Evolutionary conservation across 331 rosid genomes (phyloP).

Genomic region (Rosa hybrid): DNA sequence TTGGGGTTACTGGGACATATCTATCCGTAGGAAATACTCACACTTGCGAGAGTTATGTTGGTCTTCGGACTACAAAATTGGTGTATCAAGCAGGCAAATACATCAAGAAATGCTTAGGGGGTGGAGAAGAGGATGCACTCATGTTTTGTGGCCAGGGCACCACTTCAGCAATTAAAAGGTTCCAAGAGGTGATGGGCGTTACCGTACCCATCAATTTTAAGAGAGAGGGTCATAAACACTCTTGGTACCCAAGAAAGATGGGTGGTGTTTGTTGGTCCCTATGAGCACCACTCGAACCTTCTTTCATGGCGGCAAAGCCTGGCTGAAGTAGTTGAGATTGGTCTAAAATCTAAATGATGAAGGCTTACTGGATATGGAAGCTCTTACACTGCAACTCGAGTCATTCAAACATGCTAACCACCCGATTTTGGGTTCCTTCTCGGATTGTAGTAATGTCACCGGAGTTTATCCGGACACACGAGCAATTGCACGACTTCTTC

Average conservation of each 20-base stretch:
- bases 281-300: conserved; percentile 82
- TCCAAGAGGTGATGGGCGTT: conserved; percentile 87
- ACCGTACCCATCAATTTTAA: conserved; percentile 60
- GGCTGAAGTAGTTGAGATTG: conserved; percentile 78
- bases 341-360: conserved; percentile 50
- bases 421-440: conserved; percentile 76
- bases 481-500: conserved; percentile 65
- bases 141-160: conserved; percentile 80
- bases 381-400: conserved; percentile 49
- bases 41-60: conserved; percentile 79
- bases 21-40: conserved; percentile 64
- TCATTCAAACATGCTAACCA: conserved; percentile 35
- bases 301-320: conserved; percentile 82
- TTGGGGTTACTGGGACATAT: neutral
- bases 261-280: conserved; percentile 84
- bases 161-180: conserved; percentile 81
- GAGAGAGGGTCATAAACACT: conserved; percentile 46
- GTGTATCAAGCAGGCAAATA: conserved; percentile 52
- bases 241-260: conserved; percentile 58
- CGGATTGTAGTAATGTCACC: conserved; percentile 79
- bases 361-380: conserved; percentile 66
- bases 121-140: conserved; percentile 56
- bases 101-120: conserved; percentile 72
- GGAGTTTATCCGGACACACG: conserved; percentile 63
- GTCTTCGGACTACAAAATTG: conserved; percentile 62